Evolutionary conservation across 2,329 filamentous ascomycete genomes (phyloP).

Genomic region (Cadophora malorum): DNA sequence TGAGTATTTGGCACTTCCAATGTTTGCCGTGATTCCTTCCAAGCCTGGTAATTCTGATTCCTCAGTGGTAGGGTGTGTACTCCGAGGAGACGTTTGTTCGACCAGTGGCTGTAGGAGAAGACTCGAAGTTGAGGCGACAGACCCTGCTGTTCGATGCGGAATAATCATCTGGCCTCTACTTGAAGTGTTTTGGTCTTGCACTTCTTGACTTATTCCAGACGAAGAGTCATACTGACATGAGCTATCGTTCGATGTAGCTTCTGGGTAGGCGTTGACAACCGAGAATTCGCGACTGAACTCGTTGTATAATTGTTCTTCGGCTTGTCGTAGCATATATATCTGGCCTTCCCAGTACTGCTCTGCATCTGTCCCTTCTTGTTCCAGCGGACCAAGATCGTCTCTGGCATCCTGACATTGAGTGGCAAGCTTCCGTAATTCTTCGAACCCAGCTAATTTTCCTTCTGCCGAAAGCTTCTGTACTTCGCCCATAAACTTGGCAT

Average conservation of each 20-base stretch:
- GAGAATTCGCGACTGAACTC: slow-evolving; percentile 33
- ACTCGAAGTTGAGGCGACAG: not conserved
- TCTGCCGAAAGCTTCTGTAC: slow-evolving; percentile 34
- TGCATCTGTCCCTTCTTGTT: slow-evolving; percentile 35
- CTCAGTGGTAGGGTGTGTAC: not conserved
- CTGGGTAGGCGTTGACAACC: slow-evolving; percentile 24
- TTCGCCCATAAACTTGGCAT: slow-evolving; percentile 39
- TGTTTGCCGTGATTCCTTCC: slow-evolving; percentile 11
- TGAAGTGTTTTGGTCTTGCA: not conserved
- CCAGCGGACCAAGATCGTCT: slow-evolving; percentile 37
- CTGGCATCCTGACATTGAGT: slow-evolving; percentile 35
- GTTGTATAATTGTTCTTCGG: slow-evolving; percentile 29
- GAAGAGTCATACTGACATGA: slow-evolving; percentile 26
- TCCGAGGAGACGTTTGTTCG: not conserved
- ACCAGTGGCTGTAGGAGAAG: not conserved
- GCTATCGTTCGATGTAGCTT: slow-evolving; percentile 15
- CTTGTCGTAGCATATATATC: slow-evolving; percentile 34
- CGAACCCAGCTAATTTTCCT: slow-evolving; percentile 27
- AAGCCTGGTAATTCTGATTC: not conserved
- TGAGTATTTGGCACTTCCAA: not conserved
- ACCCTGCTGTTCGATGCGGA: not conserved
- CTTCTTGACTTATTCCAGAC: slow-evolving; percentile 19
- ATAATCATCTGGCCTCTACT: not conserved
- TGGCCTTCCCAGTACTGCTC: slow-evolving; percentile 34
- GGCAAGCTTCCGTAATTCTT: slow-evolving; percentile 28